Conservation (phyloP, 768 basidiomycete genomes). For the Russula vinacea region DNA sequence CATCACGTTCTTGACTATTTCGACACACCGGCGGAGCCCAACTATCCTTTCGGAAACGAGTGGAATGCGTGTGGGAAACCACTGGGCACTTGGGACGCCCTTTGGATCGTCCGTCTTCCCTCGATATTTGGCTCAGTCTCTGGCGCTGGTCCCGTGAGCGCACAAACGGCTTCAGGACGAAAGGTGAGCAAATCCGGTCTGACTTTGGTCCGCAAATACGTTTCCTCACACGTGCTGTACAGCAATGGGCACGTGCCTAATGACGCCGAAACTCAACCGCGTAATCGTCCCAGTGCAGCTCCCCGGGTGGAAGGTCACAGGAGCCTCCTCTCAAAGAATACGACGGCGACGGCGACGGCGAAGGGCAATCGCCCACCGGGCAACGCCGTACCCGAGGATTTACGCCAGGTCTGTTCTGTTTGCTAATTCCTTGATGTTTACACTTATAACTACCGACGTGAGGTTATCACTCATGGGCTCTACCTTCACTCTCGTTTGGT, state of each 20-base stretch:
- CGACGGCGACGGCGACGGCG: no score
- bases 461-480: conserved; percentile 66
- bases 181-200: conserved; percentile 11
- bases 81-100: conserved; percentile 61
- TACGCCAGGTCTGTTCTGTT: conserved; percentile 20
- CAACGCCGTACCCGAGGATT: conserved; percentile 27
- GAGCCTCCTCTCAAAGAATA: neutral
- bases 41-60: conserved; percentile 45
- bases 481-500: conserved; percentile 75
- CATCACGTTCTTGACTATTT: conserved; percentile 48
- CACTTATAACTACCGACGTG: conserved; percentile 3
- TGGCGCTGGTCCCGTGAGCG: conserved; percentile 52
- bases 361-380: neutral
- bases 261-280: conserved; percentile 14
- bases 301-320: conserved; percentile 17
- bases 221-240: neutral
- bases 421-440: neutral
- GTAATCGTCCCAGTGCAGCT: neutral
- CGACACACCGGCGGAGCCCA: conserved; percentile 49
- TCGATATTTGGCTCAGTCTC: conserved; percentile 49
- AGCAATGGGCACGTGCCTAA: conserved; percentile 3
- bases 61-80: conserved; percentile 63
- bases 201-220: neutral
- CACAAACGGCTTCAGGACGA: conserved; percentile 28
- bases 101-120: conserved; percentile 58